Percentiles rank a stretch among this genome's conserved stretches.
These are phyloP conservation scores for Diaporthe destruens DNA, from an alignment of 2,329 filamentous ascomycete species.

Conservation along the genomic window DNA sequence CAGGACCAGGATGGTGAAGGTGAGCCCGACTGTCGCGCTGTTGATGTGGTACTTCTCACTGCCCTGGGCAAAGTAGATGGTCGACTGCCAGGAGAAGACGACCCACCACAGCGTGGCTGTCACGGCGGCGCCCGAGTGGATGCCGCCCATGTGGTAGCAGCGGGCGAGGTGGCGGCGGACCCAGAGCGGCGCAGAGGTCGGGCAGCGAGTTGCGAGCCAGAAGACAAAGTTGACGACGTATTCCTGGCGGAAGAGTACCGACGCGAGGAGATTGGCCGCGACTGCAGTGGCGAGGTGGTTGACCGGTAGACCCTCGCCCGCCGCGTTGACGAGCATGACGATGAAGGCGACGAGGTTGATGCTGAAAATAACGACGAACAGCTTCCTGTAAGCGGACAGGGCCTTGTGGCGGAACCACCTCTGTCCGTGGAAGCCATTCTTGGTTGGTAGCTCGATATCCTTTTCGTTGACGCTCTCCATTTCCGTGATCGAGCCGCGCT, in stretches of 20 bases:
- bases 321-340: slow-evolving; percentile 52
- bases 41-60: slow-evolving; percentile 47
- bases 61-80: slow-evolving; percentile 48
- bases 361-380: slow-evolving; percentile 67
- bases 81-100: slow-evolving; percentile 56
- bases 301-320: slow-evolving; percentile 46
- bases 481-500: slow-evolving; percentile 45
- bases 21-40: slow-evolving; percentile 59
- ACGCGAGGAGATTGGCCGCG: slow-evolving; percentile 62
- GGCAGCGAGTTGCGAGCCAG: slow-evolving; percentile 48
- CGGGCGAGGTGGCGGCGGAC: slow-evolving; percentile 63
- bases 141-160: slow-evolving; percentile 65
- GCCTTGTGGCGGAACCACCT: slow-evolving; percentile 58
- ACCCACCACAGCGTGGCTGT: slow-evolving; percentile 64
- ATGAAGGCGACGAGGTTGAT: slow-evolving; percentile 63
- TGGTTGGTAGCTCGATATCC: slow-evolving; percentile 52
- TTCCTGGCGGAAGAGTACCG: slow-evolving; percentile 67
- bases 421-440: slow-evolving; percentile 54
- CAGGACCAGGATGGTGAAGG: slow-evolving; percentile 66
- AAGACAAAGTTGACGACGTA: slow-evolving; percentile 60
- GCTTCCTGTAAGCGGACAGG: slow-evolving; percentile 67
- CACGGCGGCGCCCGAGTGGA: slow-evolving; percentile 64
- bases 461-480: slow-evolving; percentile 44
- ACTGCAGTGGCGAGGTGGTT: slow-evolving; percentile 48
- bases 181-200: slow-evolving; percentile 59